These are phyloP conservation scores for Sporobolomyces pararoseus DNA, from an alignment of 768 basidiomycete genomes.

Conservation along the genomic window DNA sequence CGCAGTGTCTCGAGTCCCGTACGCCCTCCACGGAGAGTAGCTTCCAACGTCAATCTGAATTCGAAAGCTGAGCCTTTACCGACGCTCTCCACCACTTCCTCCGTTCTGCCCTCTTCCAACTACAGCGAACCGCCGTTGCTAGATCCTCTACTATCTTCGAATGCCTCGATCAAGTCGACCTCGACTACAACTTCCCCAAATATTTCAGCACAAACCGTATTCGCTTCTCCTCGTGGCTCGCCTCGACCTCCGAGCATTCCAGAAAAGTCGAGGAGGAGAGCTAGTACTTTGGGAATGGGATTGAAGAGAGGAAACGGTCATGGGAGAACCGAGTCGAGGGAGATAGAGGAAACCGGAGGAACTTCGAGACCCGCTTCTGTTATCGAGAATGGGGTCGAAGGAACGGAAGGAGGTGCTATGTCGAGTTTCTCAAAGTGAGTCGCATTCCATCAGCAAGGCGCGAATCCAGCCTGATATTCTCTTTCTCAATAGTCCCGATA, in stretches of 20 bases:
- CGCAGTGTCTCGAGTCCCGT: conserved; percentile 11
- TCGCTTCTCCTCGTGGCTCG: conserved; percentile 1
- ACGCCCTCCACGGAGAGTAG: conserved; percentile 2
- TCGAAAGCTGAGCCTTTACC: neutral
- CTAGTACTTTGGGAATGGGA: conserved; percentile 9
- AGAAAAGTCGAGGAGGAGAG: conserved; percentile 18
- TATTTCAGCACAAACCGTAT: neutral
- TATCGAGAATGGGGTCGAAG: neutral
- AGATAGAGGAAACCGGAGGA: too few relatives aligned
- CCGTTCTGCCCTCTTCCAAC: neutral
- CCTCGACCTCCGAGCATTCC: conserved; percentile 24
- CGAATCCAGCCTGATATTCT: neutral
- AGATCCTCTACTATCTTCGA: too few relatives aligned
- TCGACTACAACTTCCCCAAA: neutral
- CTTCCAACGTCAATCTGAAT: conserved; percentile 4
- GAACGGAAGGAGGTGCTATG: neutral
- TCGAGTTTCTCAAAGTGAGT: neutral
- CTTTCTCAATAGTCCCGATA: neutral
- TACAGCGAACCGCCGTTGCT: too few relatives aligned
- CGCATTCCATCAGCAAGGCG: neutral
- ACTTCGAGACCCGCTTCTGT: too few relatives aligned
- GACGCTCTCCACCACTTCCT: neutral
- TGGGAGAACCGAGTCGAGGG: neutral
- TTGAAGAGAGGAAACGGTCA: neutral
- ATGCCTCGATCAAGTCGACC: too few relatives aligned